phyloP scores from a whole-genome alignment of 371 early-diverging fungal species.

The Mucor mucedo region DNA sequence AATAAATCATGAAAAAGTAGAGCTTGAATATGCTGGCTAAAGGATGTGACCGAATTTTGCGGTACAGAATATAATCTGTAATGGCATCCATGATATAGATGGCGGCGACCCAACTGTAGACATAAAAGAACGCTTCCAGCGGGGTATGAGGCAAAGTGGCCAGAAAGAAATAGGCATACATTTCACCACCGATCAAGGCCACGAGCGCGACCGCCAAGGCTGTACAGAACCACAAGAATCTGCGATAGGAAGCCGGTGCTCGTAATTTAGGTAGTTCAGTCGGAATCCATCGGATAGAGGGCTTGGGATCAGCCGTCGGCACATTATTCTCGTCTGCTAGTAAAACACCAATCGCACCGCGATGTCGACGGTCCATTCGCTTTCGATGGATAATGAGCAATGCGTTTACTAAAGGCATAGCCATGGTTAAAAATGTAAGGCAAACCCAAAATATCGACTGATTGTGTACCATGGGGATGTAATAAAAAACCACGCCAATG shows the following conservation, averaged over 20 bases:
- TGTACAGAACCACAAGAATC: slow-evolving; percentile 78
- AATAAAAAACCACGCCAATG: slow-evolving; percentile 62
- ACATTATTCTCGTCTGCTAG: neutral
- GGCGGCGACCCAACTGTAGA: slow-evolving; percentile 75
- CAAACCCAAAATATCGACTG: slow-evolving; percentile 70
- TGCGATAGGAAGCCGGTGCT: slow-evolving; percentile 70
- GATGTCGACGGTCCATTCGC: slow-evolving; percentile 21
- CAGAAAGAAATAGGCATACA: slow-evolving; percentile 67
- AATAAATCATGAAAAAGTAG: slow-evolving; percentile 79
- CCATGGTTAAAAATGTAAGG: slow-evolving; percentile 73
- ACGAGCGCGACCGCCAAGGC: slow-evolving; percentile 64
- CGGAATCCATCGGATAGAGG: slow-evolving; percentile 34
- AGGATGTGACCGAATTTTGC: slow-evolving; percentile 70
- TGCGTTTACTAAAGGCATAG: slow-evolving; percentile 68
- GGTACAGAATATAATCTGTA: slow-evolving; percentile 68
- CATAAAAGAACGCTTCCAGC: slow-evolving; percentile 67
- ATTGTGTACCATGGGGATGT: slow-evolving; percentile 48
- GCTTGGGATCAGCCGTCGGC: neutral
- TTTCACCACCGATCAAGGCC: slow-evolving; percentile 74
- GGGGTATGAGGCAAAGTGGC: slow-evolving; percentile 60
- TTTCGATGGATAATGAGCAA: slow-evolving; percentile 64
- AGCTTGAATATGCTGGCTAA: slow-evolving; percentile 70
- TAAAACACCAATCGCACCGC: slow-evolving; percentile 5
- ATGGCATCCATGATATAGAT: slow-evolving; percentile 68
- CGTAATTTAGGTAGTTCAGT: slow-evolving; percentile 40